Percentiles rank a stretch among this genome's conserved stretches.
Conservation (phyloP, 441 rosid genomes). For the Pelargonium myrrhifolium region DNA sequence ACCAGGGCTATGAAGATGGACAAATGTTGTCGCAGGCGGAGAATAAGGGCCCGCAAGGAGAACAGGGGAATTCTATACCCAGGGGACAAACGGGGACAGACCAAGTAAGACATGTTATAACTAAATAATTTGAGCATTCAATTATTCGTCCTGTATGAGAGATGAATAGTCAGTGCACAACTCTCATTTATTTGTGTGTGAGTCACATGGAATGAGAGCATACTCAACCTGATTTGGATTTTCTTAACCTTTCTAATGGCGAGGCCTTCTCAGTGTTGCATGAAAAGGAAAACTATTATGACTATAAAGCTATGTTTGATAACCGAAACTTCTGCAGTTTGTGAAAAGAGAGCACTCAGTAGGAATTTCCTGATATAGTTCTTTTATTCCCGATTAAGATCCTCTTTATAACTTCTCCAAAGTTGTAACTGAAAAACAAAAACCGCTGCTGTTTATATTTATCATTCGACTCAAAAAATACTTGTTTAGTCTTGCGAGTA, state of each 20-base stretch:
- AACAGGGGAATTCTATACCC: constrained; percentile 24
- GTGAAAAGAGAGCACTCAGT: neutral
- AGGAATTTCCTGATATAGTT: neutral
- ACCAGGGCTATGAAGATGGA: constrained; percentile 22
- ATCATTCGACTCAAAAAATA: too few species aligned
- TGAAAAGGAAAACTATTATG: neutral
- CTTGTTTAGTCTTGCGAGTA: too few species aligned
- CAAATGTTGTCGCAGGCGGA: constrained; percentile 5
- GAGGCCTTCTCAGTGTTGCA: neutral
- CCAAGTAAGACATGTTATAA: neutral
- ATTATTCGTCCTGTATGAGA: too few species aligned
- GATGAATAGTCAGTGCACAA: too few species aligned
- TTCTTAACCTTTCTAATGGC: too few species aligned
- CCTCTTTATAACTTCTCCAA: neutral
- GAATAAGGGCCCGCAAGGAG: constrained; percentile 36
- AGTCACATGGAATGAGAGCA: neutral
- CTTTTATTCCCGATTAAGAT: neutral
- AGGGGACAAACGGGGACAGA: too few species aligned
- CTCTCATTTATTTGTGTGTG: neutral
- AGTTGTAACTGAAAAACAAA: neutral
- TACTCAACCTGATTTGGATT: too few species aligned
- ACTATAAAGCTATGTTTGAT: neutral
- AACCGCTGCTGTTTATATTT: too few species aligned
- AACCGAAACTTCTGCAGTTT: neutral
- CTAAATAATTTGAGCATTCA: neutral